Conservation (phyloP, 2,329 filamentous ascomycete species). For the Colletotrichum cordylinicola region DNA sequence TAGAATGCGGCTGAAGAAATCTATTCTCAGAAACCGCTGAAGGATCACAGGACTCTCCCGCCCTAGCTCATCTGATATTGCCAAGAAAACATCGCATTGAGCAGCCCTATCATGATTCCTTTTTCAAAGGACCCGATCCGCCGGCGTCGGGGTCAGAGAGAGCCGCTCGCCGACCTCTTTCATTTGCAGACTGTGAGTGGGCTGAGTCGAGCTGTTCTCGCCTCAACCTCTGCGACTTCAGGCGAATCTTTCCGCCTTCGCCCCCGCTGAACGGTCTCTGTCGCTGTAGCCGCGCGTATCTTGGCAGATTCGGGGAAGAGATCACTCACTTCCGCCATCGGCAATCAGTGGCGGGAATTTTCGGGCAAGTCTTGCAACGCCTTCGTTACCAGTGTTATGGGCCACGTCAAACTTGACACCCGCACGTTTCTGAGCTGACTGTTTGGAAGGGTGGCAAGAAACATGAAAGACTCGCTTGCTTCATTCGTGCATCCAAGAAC, state of each 20-base stretch:
- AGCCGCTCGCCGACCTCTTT: background rate
- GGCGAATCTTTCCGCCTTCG: background rate
- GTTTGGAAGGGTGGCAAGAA: conserved; percentile 1
- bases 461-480: background rate
- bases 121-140: background rate
- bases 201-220: background rate
- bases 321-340: background rate
- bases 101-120: background rate
- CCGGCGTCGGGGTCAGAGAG: background rate
- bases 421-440: background rate
- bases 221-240: background rate
- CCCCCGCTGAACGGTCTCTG: background rate
- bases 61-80: background rate
- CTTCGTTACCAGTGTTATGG: background rate
- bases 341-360: background rate
- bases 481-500: background rate
- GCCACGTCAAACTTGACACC: conserved; percentile 8
- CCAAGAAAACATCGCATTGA: background rate
- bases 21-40: background rate
- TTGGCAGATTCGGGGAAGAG: background rate
- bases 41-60: background rate
- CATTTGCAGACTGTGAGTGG: background rate
- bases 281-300: background rate
- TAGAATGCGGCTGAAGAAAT: background rate
- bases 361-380: background rate